Conservation (phyloP, 2,329 filamentous ascomycete species). For the Sporothrix pseudoabietina region DNA sequence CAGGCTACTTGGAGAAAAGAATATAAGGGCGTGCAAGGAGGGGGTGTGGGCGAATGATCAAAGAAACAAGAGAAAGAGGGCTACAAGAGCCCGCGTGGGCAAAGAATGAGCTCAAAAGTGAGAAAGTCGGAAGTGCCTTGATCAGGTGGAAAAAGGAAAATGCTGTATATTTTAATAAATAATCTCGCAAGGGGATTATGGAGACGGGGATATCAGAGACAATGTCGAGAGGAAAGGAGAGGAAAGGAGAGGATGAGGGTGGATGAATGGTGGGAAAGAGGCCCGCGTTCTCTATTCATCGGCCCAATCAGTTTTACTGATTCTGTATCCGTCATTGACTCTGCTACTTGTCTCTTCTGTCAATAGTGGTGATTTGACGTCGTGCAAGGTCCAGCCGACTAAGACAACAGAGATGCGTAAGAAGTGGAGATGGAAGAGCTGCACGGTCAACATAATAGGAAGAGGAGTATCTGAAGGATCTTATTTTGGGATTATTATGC, state of each 20-base stretch:
- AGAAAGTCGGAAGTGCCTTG: background rate
- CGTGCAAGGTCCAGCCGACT: slow-evolving; percentile 22
- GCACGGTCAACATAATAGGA: background rate
- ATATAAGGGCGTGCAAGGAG: background rate
- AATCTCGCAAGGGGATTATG: background rate
- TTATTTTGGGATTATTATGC: background rate
- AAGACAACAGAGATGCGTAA: slow-evolving; percentile 19
- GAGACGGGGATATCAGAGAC: background rate
- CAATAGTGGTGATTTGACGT: background rate
- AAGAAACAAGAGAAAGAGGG: background rate
- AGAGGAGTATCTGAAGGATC: background rate
- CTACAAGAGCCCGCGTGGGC: background rate
- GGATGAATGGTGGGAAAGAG: background rate
- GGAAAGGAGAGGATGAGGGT: background rate
- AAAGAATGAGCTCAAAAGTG: background rate
- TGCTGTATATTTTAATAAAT: background rate
- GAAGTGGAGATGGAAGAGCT: background rate
- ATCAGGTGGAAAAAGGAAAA: background rate
- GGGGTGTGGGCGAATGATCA: background rate
- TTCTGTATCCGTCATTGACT: background rate
- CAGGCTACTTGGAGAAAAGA: background rate
- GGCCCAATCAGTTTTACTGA: background rate
- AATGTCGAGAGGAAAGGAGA: background rate
- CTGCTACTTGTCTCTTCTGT: slow-evolving; percentile 3
- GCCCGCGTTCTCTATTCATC: background rate